Evolutionary conservation across 495 filamentous ascomycete genomes (phyloP).

Genomic region (Aspergillus sclerotioniger): DNA sequence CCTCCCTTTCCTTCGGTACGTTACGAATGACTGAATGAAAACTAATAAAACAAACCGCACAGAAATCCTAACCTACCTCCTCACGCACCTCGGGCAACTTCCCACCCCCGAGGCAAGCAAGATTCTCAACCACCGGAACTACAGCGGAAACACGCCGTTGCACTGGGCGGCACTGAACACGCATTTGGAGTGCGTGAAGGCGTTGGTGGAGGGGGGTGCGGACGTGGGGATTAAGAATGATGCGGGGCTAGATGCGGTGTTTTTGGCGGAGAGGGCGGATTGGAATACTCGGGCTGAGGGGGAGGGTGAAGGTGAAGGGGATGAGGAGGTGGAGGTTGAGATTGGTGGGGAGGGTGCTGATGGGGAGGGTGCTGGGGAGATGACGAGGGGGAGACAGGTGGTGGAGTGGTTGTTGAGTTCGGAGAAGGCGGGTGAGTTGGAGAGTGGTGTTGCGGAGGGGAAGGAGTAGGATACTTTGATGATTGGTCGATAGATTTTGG

Average conservation of each 20-base stretch:
- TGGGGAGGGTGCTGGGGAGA: conserved; percentile 25
- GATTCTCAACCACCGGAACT: conserved; percentile 68
- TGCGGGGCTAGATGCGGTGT: conserved; percentile 81
- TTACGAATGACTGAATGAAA: too few species aligned
- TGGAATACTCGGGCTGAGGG: conserved; percentile 35
- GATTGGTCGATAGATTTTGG: conserved; percentile 1
- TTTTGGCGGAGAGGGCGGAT: conserved; percentile 70
- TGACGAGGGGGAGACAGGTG: conserved; percentile 41
- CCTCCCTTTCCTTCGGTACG: conserved; percentile 6
- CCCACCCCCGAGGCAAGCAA: conserved; percentile 5
- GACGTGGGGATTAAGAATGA: conserved; percentile 72
- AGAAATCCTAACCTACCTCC: conserved; percentile 52
- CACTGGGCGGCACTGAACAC: conserved; percentile 93
- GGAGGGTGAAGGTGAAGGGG: conserved; percentile 17
- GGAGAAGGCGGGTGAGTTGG: conserved; percentile 38
- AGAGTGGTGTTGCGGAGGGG: conserved; percentile 25
- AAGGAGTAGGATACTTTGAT: conserved; percentile 3
- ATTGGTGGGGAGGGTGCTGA: conserved; percentile 24
- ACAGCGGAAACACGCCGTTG: conserved; percentile 80
- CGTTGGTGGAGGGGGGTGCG: conserved; percentile 69
- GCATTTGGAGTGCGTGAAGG: conserved; percentile 74
- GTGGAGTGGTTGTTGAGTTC: conserved; percentile 49
- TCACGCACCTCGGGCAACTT: conserved; percentile 39
- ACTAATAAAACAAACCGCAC: too few species aligned
- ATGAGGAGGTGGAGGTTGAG: conserved; percentile 32